Percentiles rank a stretch among this genome's conserved stretches.
Evolutionary conservation across 805 yeast species (phyloP).

Genomic region (Metschnikowia reukaufii): DNA sequence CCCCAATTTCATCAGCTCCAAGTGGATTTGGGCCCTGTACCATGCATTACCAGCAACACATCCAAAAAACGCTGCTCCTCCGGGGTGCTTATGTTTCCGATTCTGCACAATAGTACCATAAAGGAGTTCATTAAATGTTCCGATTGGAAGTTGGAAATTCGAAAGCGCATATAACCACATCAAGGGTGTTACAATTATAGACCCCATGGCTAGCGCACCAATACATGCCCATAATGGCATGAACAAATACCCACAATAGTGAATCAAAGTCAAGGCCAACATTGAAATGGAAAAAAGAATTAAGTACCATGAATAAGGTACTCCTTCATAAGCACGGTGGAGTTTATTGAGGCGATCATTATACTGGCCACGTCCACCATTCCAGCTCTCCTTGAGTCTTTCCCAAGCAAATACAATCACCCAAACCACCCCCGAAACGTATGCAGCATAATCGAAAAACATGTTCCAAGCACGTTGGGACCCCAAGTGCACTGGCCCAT

Average conservation of each 20-base stretch:
- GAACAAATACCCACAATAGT: slow-evolving; percentile 26
- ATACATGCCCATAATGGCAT: slow-evolving; percentile 47
- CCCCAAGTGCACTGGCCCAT: slow-evolving; percentile 49
- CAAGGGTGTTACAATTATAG: slow-evolving; percentile 48
- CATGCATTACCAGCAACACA: slow-evolving; percentile 56
- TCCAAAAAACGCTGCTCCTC: slow-evolving; percentile 49
- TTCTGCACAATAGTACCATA: slow-evolving; percentile 48
- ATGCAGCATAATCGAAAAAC: slow-evolving; percentile 55
- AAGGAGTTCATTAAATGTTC: slow-evolving; percentile 50
- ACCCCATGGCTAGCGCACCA: slow-evolving; percentile 45
- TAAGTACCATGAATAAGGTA: slow-evolving; percentile 47
- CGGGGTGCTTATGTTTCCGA: slow-evolving; percentile 39
- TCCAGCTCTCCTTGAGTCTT: slow-evolving; percentile 12
- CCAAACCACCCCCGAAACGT: slow-evolving; percentile 49
- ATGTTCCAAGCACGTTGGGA: slow-evolving; percentile 51
- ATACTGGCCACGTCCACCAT: slow-evolving; percentile 17
- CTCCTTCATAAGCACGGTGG: slow-evolving; percentile 38
- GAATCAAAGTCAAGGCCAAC: slow-evolving; percentile 9
- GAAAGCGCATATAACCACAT: slow-evolving; percentile 51
- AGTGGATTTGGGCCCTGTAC: slow-evolving; percentile 48
- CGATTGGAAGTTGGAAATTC: slow-evolving; percentile 53
- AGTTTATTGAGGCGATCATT: slow-evolving; percentile 46
- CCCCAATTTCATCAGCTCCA: slow-evolving; percentile 46
- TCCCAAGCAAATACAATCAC: slow-evolving; percentile 38
- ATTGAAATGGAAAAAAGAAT: slow-evolving; percentile 35